Base-by-base conservation (phyloP, 768 basidiomycete species). In the Agaricus blazei region DNA sequence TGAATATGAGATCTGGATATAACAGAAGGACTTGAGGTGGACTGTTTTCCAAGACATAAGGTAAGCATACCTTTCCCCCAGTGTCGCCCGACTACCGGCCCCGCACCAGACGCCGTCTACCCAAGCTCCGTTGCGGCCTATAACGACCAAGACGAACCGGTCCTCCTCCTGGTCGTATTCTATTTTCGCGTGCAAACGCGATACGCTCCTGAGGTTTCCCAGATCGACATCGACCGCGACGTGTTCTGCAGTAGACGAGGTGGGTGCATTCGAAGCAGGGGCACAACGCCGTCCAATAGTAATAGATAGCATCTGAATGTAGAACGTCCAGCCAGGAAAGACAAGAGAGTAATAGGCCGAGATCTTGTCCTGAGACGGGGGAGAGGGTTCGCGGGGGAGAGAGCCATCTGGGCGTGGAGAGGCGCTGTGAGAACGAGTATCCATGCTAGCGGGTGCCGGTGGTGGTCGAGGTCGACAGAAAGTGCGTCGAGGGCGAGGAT, bases 121-220 rank as follows among this genome's bases (percentile, higher is more conserved):
- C 89, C 95, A 98, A 15, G 94, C 94, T 11, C 97, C 97, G 64
- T 99, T 98, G 56, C 97, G 78, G n/a, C 97, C 97, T 37, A 92
- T 80, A 37, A 99, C 95, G 57, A 85, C 84, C 36, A 99, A 81
- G 14, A 91, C 85, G 67, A 95, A 97, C 51, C 88, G 84, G 59
- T 90, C 90, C 59, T 88, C 86, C 7, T 91, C 88, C 67, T 90
- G 87, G 75, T 95, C 92, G 65, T 91, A 97, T 68, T 91, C 92
- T 63, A 98, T 94, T 75, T 85, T 87, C 34, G 97, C 97, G 67
- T 99, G 97, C 15, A 97, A 78, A 24, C 97, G 83, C n/a, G 95
- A 98, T 51, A 99, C 94, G 59, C 92, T 95, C 82, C 98, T 98
- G 47, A 98, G 81, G 3, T 93, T 88, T 7, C 97, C 97, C 8